These are phyloP conservation scores for Pinus taeda DNA, from an alignment of 75 land plant genomes.

Conservation along the genomic window DNA sequence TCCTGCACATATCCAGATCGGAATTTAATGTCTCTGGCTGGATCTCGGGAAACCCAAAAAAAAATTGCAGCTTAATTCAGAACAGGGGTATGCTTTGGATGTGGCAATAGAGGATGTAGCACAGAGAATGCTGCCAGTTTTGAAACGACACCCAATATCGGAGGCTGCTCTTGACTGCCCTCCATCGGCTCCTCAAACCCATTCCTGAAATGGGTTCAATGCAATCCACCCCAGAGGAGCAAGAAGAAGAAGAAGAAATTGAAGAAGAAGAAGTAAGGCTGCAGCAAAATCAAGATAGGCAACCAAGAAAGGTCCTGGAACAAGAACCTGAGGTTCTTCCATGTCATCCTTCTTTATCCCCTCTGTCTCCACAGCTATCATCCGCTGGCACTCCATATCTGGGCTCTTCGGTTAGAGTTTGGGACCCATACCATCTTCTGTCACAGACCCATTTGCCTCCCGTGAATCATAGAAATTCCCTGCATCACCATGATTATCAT, in stretches of 20 bases:
- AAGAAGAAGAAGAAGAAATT: slow-evolving; percentile 13
- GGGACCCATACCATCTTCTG: slow-evolving; percentile 82
- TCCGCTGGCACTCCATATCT: slow-evolving; percentile 57
- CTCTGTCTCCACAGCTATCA: slow-evolving; percentile 77
- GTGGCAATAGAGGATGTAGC: not conserved
- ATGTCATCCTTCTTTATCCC: slow-evolving; percentile 80
- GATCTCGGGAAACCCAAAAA: not conserved
- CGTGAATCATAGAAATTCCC: slow-evolving; percentile 11
- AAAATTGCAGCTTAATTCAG: not conserved
- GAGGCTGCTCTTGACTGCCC: not conserved
- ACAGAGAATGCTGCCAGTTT: not conserved
- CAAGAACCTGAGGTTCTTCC: slow-evolving; percentile 88
- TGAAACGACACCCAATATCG: too few species aligned
- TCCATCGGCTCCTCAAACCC: not conserved
- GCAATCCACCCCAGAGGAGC: slow-evolving; percentile 7
- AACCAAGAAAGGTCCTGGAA: slow-evolving; percentile 52
- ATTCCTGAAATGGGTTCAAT: slow-evolving; percentile 11
- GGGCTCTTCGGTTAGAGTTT: slow-evolving; percentile 66
- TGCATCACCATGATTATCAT: slow-evolving; percentile 6
- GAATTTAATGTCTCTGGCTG: not conserved
- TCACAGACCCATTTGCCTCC: slow-evolving; percentile 25
- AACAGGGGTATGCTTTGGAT: not conserved
- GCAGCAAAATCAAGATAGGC: not conserved
- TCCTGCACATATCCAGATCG: slow-evolving; percentile 1
- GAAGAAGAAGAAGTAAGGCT: not conserved